Conservation (phyloP, 2,329 filamentous ascomycete species). For the Aspergillus sp. region DNA sequence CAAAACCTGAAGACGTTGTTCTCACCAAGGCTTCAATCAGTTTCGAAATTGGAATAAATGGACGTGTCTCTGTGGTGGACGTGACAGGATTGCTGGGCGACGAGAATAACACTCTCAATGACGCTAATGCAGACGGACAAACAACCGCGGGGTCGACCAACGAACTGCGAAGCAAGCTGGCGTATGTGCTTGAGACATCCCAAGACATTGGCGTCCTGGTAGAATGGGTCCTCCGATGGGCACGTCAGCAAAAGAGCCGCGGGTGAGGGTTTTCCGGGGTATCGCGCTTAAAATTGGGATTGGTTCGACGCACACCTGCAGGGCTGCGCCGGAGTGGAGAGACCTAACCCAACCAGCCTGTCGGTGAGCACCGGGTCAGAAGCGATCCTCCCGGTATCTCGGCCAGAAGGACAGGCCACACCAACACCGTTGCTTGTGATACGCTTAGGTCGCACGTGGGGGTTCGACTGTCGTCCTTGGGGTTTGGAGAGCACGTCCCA, state of each 20-base stretch:
- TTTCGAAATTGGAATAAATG: constrained; percentile 43
- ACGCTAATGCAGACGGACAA: constrained; percentile 20
- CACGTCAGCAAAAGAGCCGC: constrained; percentile 29
- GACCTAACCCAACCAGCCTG: constrained; percentile 5
- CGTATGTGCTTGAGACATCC: constrained; percentile 41
- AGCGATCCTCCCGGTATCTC: not conserved
- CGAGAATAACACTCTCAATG: constrained; percentile 8
- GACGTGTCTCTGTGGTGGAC: constrained; percentile 40
- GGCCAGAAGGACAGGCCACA: not conserved
- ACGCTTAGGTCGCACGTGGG: constrained; percentile 5
- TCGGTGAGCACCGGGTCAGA: constrained; percentile 4
- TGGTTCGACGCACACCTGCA: constrained; percentile 9
- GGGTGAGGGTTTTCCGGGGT: constrained; percentile 14
- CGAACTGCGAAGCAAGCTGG: constrained; percentile 35
- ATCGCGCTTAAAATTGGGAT: not conserved
- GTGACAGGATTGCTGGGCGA: constrained; percentile 34
- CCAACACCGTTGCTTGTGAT: constrained; percentile 2
- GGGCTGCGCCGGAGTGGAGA: constrained; percentile 14
- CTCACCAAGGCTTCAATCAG: constrained; percentile 33
- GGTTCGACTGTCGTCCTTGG: not conserved
- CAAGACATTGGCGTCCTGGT: constrained; percentile 46
- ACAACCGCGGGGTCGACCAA: constrained; percentile 16
- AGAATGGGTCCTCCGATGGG: constrained; percentile 44
- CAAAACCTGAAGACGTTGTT: constrained; percentile 8
- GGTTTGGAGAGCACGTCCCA: not conserved